Evolutionary conservation across 805 yeast species (phyloP).

Genomic region (Yarrowia keelungensis): DNA sequence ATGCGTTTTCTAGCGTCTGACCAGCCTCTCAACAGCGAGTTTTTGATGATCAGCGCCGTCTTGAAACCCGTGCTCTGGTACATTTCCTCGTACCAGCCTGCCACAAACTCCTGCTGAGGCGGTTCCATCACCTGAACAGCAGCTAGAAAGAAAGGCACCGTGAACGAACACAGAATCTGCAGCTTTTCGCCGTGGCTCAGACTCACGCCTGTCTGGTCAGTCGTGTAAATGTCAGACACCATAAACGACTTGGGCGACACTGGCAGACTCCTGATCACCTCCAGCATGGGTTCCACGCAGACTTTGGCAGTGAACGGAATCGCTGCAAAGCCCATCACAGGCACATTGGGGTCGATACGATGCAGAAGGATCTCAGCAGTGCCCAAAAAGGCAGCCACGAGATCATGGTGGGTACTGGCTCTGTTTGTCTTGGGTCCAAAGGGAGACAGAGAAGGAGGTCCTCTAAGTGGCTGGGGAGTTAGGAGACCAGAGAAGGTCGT

Average conservation of each 20-base stretch:
- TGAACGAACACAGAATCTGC: constrained; percentile 32
- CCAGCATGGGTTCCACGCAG: constrained; percentile 17
- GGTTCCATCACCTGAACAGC: constrained; percentile 26
- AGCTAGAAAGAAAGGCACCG: constrained; percentile 13
- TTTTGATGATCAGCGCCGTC: constrained; percentile 20
- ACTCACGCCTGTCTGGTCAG: constrained; percentile 3
- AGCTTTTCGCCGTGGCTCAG: constrained; percentile 23
- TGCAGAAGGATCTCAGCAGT: constrained; percentile 15
- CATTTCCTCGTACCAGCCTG: constrained; percentile 16
- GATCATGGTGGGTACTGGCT: constrained; percentile 15
- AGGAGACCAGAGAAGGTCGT: not conserved
- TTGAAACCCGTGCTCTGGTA: constrained; percentile 20
- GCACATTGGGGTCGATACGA: constrained; percentile 29
- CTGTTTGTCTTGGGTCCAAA: constrained; percentile 26
- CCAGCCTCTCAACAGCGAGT: constrained; percentile 32
- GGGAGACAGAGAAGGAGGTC: not conserved
- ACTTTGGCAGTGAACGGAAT: constrained; percentile 32
- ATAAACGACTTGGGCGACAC: constrained; percentile 9
- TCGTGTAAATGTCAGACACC: constrained; percentile 14
- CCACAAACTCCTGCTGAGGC: constrained; percentile 14
- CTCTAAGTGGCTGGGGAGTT: constrained; percentile 1
- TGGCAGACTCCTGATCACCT: constrained; percentile 11
- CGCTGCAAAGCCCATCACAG: constrained; percentile 21
- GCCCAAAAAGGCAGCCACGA: constrained; percentile 6
- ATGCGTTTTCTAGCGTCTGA: constrained; percentile 8